phyloP scores from a whole-genome alignment of 306 rosid genomes.

The Cucumis cinereus region DNA sequence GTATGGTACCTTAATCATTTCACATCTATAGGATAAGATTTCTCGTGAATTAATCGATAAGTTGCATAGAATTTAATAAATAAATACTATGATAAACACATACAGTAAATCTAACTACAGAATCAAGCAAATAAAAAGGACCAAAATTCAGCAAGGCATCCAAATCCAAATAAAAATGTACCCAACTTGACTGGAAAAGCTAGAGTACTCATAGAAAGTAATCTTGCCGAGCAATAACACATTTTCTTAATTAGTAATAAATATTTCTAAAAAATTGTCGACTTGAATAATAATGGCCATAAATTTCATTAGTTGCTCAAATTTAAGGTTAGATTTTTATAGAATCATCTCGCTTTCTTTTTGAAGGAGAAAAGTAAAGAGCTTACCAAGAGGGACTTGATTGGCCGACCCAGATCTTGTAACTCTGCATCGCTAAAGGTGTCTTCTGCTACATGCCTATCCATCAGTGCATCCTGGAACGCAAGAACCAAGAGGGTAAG shows the following conservation, averaged over 20 bases:
- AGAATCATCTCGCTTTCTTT: background rate
- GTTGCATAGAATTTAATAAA: background rate
- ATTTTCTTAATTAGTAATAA: background rate
- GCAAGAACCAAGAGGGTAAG: background rate
- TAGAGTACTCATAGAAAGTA: background rate
- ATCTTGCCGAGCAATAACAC: background rate
- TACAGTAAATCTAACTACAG: background rate
- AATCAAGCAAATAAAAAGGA: background rate
- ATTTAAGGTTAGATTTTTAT: background rate
- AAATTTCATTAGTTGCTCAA: background rate
- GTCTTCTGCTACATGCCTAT: slow-evolving; percentile 58
- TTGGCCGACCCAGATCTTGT: slow-evolving; percentile 51
- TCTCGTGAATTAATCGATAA: background rate
- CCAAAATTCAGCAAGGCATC: background rate
- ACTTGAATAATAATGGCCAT: background rate
- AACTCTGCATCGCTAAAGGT: slow-evolving; percentile 51
- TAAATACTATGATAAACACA: too few species aligned
- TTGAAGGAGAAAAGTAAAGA: background rate
- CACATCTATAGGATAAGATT: background rate
- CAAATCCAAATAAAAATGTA: background rate
- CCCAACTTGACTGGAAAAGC: background rate
- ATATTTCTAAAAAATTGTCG: background rate
- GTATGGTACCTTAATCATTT: background rate
- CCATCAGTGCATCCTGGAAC: slow-evolving; percentile 70
- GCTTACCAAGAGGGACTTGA: slow-evolving; percentile 75